These are phyloP conservation scores for Globisporangium cylindrosporum DNA, from an alignment of 352 stramenopile genomes.

Conservation along the genomic window DNA sequence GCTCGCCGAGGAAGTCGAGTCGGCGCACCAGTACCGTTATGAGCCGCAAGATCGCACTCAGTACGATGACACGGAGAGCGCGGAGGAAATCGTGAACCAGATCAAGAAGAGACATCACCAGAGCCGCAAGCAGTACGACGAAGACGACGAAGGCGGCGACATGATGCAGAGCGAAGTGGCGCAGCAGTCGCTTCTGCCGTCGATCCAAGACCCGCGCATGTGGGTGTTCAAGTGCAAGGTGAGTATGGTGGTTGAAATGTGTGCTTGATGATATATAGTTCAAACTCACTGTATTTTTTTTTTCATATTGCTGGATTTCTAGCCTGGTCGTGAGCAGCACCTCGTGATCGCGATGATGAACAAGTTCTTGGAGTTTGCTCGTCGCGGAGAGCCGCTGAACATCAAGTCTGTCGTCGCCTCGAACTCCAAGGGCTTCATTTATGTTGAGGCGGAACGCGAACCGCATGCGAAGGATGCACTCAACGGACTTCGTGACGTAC, in stretches of 20 bases:
- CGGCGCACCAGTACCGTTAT: slow-evolving; percentile 63
- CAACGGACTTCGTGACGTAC: slow-evolving; percentile 80
- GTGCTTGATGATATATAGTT: background rate
- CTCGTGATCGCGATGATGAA: slow-evolving; percentile 88
- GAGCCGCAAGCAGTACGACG: slow-evolving; percentile 80
- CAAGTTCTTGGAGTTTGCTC: slow-evolving; percentile 86
- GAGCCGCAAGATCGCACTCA: slow-evolving; percentile 69
- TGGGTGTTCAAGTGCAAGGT: slow-evolving; percentile 92
- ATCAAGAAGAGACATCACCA: slow-evolving; percentile 89
- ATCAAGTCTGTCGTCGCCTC: slow-evolving; percentile 87
- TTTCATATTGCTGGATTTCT: slow-evolving; percentile 4
- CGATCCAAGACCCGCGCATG: slow-evolving; percentile 87
- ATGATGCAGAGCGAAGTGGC: slow-evolving; percentile 84
- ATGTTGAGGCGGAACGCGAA: slow-evolving; percentile 85
- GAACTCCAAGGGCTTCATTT: slow-evolving; percentile 89
- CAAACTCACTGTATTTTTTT: background rate
- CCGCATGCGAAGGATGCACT: slow-evolving; percentile 83
- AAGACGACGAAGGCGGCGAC: slow-evolving; percentile 80
- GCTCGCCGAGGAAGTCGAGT: slow-evolving; percentile 76
- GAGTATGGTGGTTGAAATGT: background rate
- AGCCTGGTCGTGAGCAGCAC: slow-evolving; percentile 82
- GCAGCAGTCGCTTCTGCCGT: slow-evolving; percentile 85
- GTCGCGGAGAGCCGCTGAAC: slow-evolving; percentile 76
- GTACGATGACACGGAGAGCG: slow-evolving; percentile 78
- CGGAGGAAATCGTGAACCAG: slow-evolving; percentile 83